Conservation (phyloP, 805 yeast species). For the Sugiyamaella boreocaroliniensis region DNA sequence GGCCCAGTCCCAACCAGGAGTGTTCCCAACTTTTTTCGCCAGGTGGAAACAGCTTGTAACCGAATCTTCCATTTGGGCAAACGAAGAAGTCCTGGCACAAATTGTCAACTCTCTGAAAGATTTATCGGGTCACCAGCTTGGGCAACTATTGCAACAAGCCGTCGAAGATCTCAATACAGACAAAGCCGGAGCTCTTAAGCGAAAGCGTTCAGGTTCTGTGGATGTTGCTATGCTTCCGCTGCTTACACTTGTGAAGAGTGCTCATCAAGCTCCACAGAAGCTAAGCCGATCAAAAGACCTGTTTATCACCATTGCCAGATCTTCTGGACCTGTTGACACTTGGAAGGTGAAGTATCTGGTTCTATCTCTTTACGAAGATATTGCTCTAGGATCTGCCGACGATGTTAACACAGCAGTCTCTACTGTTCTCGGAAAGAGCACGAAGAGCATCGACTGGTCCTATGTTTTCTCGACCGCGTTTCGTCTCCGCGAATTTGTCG, state of each 20-base stretch:
- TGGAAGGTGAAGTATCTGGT: constrained; percentile 13
- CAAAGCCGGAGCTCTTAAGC: neutral
- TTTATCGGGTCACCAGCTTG: neutral
- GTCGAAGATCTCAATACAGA: neutral
- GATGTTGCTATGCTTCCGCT: neutral
- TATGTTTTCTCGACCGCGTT: constrained; percentile 8
- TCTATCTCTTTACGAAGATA: constrained; percentile 7
- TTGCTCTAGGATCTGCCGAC: neutral
- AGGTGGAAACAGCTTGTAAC: neutral
- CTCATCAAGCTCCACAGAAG: neutral
- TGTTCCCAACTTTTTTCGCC: neutral
- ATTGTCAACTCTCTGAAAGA: neutral
- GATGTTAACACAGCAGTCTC: neutral
- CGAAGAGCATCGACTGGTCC: neutral
- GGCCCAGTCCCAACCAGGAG: neutral
- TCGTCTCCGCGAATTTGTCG: constrained; percentile 9
- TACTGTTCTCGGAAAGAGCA: neutral
- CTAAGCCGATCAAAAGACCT: neutral
- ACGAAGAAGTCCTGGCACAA: neutral
- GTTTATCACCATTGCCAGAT: neutral
- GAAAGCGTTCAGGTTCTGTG: neutral
- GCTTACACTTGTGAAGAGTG: neutral
- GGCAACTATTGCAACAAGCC: neutral
- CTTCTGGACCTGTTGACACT: neutral
- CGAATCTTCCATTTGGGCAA: neutral